Conservation (phyloP, 2,329 filamentous ascomycete genomes). For the Dactylellina leptospora region DNA sequence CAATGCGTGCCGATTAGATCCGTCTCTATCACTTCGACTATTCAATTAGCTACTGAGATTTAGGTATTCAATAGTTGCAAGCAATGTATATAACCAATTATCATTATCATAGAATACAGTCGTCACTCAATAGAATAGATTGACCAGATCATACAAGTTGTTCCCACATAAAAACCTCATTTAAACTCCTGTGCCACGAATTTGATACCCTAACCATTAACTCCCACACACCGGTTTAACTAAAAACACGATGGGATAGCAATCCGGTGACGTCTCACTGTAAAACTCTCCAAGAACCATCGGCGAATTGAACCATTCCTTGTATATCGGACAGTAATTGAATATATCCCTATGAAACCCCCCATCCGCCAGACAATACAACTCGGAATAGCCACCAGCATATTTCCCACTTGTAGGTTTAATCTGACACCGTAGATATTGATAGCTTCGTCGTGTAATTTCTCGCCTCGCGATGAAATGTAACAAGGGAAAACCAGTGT, state of each 20-base stretch:
- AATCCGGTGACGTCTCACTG: background rate
- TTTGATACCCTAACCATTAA: background rate
- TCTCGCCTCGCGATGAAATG: slow-evolving; percentile 4
- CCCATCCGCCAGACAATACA: slow-evolving; percentile 33
- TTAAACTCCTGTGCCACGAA: background rate
- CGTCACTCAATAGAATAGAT: too few species aligned
- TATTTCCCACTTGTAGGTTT: slow-evolving; percentile 30
- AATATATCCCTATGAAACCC: background rate
- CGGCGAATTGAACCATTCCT: slow-evolving; percentile 30
- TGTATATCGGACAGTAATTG: slow-evolving; percentile 33
- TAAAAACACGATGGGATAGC: slow-evolving; percentile 25
- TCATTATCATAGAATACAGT: too few species aligned
- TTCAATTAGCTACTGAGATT: too few species aligned
- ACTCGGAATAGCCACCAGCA: slow-evolving; percentile 18
- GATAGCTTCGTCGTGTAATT: background rate
- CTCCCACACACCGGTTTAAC: slow-evolving; percentile 30
- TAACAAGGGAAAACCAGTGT: slow-evolving; percentile 1
- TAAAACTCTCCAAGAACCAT: slow-evolving; percentile 5
- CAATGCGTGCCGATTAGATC: too few species aligned
- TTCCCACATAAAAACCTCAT: too few species aligned
- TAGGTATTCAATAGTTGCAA: too few species aligned
- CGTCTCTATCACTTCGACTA: too few species aligned
- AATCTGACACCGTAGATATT: slow-evolving; percentile 13
- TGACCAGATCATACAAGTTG: too few species aligned
- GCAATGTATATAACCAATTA: too few species aligned